Percentiles rank a stretch among this genome's conserved stretches.
These are phyloP conservation scores for Trametes polyzona DNA, from an alignment of 1,284 basidiomycete genomes.

Conservation along the genomic window DNA sequence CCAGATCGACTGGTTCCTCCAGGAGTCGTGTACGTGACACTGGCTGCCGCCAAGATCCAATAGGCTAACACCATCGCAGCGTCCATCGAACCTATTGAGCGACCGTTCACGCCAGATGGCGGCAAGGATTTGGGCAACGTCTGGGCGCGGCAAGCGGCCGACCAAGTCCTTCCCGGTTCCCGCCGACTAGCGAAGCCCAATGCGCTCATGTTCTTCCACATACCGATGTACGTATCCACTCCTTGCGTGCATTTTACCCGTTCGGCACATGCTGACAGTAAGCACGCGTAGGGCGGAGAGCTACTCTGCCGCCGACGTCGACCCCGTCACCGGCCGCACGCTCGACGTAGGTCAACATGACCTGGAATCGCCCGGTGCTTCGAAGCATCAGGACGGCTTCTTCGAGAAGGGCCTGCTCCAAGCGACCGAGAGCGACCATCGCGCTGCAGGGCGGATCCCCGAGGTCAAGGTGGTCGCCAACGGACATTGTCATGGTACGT, in stretches of 20 bases:
- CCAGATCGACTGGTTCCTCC: slow-evolving; percentile 89
- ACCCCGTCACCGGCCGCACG: slow-evolving; percentile 54
- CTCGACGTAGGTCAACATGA: slow-evolving; percentile 72
- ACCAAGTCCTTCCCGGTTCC: slow-evolving; percentile 57
- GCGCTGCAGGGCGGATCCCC: slow-evolving; percentile 48
- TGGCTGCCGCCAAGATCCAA: not conserved
- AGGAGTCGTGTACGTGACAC: slow-evolving; percentile 61
- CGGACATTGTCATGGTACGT: slow-evolving; percentile 83
- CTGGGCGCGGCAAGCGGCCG: slow-evolving; percentile 56
- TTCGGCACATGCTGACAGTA: not conserved
- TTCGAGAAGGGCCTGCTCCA: slow-evolving; percentile 78
- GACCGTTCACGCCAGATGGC: slow-evolving; percentile 81
- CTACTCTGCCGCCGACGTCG: slow-evolving; percentile 59
- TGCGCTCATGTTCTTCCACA: slow-evolving; percentile 95
- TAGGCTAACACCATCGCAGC: slow-evolving; percentile 12
- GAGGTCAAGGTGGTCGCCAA: slow-evolving; percentile 88
- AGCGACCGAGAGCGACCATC: slow-evolving; percentile 67
- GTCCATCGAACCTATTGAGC: slow-evolving; percentile 67
- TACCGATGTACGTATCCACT: slow-evolving; percentile 74
- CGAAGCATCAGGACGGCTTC: slow-evolving; percentile 79
- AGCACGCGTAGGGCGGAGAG: slow-evolving; percentile 52
- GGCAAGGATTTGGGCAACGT: slow-evolving; percentile 66
- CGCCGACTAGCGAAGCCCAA: slow-evolving; percentile 84
- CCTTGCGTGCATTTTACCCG: not conserved
- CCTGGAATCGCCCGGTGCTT: slow-evolving; percentile 62